Conservation (phyloP, 2,329 filamentous ascomycete species). For the Calycina herbarum region DNA sequence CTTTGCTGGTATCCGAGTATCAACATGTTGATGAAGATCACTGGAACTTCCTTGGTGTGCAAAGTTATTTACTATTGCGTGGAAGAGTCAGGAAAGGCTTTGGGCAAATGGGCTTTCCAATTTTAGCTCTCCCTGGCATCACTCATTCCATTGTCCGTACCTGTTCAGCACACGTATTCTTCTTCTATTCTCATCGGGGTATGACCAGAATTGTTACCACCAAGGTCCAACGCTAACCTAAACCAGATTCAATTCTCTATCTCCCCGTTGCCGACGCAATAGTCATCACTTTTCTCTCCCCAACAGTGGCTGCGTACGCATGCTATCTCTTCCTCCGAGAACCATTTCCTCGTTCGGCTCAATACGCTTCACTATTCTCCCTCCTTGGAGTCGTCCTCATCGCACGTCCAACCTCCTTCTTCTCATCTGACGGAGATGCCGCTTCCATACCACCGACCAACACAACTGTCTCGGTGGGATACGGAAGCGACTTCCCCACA, state of each 20-base stretch:
- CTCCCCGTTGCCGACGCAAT: slow-evolving; percentile 84
- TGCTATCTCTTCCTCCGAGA: slow-evolving; percentile 75
- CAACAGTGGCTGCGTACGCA: slow-evolving; percentile 75
- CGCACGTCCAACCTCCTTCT: slow-evolving; percentile 55
- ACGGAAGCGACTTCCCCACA: slow-evolving; percentile 16
- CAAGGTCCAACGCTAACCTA: not conserved
- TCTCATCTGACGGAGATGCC: slow-evolving; percentile 21
- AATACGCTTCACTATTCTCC: slow-evolving; percentile 73
- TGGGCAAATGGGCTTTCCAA: not conserved
- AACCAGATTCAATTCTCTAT: slow-evolving; percentile 65
- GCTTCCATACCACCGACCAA: not conserved
- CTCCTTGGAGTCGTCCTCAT: slow-evolving; percentile 81
- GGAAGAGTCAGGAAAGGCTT: not conserved
- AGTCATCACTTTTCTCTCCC: slow-evolving; percentile 84
- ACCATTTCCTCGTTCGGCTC: slow-evolving; percentile 75
- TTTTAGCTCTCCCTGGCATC: too few species aligned
- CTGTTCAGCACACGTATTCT: too few species aligned
- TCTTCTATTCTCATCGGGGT: too few species aligned
- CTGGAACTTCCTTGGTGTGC: not conserved
- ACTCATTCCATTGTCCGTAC: too few species aligned
- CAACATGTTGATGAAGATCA: not conserved
- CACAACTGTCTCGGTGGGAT: not conserved
- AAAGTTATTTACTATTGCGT: not conserved
- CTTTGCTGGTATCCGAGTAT: too few species aligned
- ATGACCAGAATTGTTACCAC: not conserved